Evolutionary conservation across 2,329 filamentous ascomycete species (phyloP).

Genomic region (Thelonectria olida): DNA sequence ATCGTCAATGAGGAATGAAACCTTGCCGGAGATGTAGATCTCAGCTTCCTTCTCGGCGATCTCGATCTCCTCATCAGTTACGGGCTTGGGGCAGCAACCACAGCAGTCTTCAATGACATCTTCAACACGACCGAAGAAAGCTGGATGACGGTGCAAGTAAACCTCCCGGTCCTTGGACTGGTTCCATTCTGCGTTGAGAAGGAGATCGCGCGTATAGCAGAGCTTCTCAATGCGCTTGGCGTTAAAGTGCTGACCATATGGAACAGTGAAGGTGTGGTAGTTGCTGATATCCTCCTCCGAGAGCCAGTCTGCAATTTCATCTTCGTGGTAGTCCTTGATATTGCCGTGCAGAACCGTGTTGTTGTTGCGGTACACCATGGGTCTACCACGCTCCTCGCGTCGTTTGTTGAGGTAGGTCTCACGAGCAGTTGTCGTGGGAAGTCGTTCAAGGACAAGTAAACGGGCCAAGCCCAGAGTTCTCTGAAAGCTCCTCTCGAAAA

Average conservation of each 20-base stretch:
- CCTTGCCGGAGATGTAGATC: slow-evolving; percentile 77
- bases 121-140: slow-evolving; percentile 80
- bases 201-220: slow-evolving; percentile 81
- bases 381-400: slow-evolving; percentile 76
- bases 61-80: slow-evolving; percentile 76
- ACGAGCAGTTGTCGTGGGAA: slow-evolving; percentile 74
- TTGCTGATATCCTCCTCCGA: slow-evolving; percentile 79
- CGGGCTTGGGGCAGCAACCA: slow-evolving; percentile 76
- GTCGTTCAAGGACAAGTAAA: slow-evolving; percentile 80
- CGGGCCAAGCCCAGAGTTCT: slow-evolving; percentile 81
- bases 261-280: slow-evolving; percentile 81
- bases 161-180: slow-evolving; percentile 77
- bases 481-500: slow-evolving; percentile 83
- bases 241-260: slow-evolving; percentile 69
- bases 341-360: slow-evolving; percentile 63
- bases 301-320: slow-evolving; percentile 86
- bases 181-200: slow-evolving; percentile 91
- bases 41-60: slow-evolving; percentile 77
- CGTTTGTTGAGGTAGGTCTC: slow-evolving; percentile 77
- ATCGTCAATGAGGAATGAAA: slow-evolving; percentile 81
- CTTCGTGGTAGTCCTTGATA: slow-evolving; percentile 79
- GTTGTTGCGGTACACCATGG: slow-evolving; percentile 55
- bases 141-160: slow-evolving; percentile 83
- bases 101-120: slow-evolving; percentile 86
- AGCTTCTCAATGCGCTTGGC: slow-evolving; percentile 82